A percentile compares a stretch with the other conserved stretches of the same genome.
These are phyloP conservation scores for Allodekkera sacchari DNA, from an alignment of 805 yeast genomes.

Conservation along the genomic window DNA sequence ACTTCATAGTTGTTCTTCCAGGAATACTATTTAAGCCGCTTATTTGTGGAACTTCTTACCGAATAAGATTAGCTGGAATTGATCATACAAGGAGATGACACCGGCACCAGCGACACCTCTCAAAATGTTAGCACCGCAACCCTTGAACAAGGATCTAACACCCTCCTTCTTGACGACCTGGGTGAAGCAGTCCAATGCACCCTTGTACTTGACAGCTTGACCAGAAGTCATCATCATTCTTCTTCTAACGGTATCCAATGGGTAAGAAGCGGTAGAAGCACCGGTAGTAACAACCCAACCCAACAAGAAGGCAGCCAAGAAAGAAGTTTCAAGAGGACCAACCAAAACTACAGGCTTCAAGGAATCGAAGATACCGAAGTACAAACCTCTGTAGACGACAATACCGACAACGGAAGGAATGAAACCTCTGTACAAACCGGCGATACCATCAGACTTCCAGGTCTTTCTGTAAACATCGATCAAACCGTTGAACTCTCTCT, in stretches of 20 bases:
- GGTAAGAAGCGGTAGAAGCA: constrained; percentile 98
- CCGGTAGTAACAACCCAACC: constrained; percentile 98
- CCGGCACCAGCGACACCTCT: constrained; percentile 99
- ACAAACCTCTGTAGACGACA: constrained; percentile 97
- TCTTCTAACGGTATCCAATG: constrained; percentile 98
- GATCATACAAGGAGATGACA: constrained; percentile 97
- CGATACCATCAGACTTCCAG: constrained; percentile 90
- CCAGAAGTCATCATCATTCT: constrained; percentile 99
- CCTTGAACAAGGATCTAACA: constrained; percentile 88
- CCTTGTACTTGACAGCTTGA: constrained; percentile 93
- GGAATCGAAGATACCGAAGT: constrained; percentile 97
- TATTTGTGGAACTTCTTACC: constrained; percentile 84
- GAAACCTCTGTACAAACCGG: constrained; percentile 99
- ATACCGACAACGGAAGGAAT: constrained; percentile 97
- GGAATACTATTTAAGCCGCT: constrained; percentile 17
- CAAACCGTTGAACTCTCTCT: constrained; percentile 95
- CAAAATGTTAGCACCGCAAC: constrained; percentile 99
- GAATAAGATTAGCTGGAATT: constrained; percentile 87
- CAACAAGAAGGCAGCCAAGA: constrained; percentile 90
- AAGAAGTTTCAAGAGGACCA: constrained; percentile 91
- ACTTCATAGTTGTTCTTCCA: too few relatives aligned
- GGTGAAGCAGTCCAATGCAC: constrained; percentile 89
- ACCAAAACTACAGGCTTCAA: constrained; percentile 89
- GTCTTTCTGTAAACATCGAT: constrained; percentile 95
- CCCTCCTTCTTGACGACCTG: constrained; percentile 96